phyloP scores from a whole-genome alignment of 1,284 basidiomycete genomes.

The Sanguinoderma infundibulare region DNA sequence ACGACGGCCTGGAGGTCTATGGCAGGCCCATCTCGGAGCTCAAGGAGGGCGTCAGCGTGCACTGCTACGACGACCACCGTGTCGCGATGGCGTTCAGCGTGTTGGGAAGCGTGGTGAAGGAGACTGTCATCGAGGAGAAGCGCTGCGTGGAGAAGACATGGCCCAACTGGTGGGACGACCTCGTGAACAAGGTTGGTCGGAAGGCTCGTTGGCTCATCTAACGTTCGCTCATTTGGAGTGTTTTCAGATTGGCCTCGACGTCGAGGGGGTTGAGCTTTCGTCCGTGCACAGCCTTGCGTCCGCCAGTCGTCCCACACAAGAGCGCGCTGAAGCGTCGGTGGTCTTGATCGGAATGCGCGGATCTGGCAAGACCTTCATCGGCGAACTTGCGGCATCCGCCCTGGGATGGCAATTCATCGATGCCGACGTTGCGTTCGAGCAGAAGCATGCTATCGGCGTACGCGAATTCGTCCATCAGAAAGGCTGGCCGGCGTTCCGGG shows the following conservation, averaged over 20 bases:
- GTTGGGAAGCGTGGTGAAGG: slow-evolving; percentile 75
- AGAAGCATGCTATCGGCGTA: slow-evolving; percentile 66
- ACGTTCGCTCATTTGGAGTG: slow-evolving; percentile 2
- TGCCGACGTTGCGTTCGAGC: slow-evolving; percentile 84
- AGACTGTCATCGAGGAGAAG: slow-evolving; percentile 92
- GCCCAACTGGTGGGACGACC: slow-evolving; percentile 99
- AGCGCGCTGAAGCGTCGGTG: slow-evolving; percentile 65
- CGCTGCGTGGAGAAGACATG: slow-evolving; percentile 99
- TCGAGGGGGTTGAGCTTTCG: slow-evolving; percentile 83
- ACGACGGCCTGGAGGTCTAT: slow-evolving; percentile 92
- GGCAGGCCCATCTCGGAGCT: slow-evolving; percentile 73
- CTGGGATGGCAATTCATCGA: slow-evolving; percentile 87
- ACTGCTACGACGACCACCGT: slow-evolving; percentile 98
- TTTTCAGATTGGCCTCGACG: slow-evolving; percentile 83
- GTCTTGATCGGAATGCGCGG: slow-evolving; percentile 97
- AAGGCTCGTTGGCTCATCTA: background rate
- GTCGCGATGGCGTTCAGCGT: slow-evolving; percentile 99
- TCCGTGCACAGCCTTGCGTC: slow-evolving; percentile 48
- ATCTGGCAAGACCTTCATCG: slow-evolving; percentile 93
- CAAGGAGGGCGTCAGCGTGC: slow-evolving; percentile 74
- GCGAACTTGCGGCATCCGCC: slow-evolving; percentile 75
- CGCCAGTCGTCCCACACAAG: slow-evolving; percentile 43
- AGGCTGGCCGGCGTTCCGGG: slow-evolving; percentile 82
- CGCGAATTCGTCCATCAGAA: slow-evolving; percentile 79
- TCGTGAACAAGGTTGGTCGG: slow-evolving; percentile 82